phyloP scores from a whole-genome alignment of 1,284 basidiomycete genomes.

The Termitomyces sp. region DNA sequence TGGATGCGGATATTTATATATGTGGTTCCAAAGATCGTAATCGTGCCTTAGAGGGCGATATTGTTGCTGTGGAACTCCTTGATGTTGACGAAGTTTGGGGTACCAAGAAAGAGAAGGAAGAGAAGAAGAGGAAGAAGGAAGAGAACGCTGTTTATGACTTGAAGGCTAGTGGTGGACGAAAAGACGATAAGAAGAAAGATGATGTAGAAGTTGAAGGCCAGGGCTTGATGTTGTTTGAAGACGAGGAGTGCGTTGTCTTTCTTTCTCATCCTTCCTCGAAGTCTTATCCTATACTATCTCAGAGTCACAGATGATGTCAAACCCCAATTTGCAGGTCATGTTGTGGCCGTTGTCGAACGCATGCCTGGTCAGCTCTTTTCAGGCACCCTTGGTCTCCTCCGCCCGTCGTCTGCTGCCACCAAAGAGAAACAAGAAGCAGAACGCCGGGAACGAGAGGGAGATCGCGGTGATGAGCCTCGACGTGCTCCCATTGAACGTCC shows the following conservation, averaged over 20 bases:
- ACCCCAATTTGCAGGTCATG: conserved; percentile 94
- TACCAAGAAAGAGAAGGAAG: conserved; percentile 99
- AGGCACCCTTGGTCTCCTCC: conserved; percentile 91
- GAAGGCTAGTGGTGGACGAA: conserved; percentile 71
- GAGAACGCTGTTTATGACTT: conserved; percentile 91
- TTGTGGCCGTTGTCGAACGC: conserved; percentile 96
- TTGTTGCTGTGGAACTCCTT: conserved; percentile 96
- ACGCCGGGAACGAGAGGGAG: conserved; percentile 91
- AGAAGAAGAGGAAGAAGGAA: conserved; percentile 99
- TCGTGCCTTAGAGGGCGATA: conserved; percentile 96
- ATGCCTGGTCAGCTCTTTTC: conserved; percentile 99
- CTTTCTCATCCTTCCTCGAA: background rate
- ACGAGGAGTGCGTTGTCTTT: conserved; percentile 73
- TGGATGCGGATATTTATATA: conserved; percentile 98
- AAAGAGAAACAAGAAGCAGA: conserved; percentile 99
- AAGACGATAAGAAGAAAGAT: conserved; percentile 99
- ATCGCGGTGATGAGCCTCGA: conserved; percentile 76
- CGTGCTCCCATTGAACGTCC: conserved; percentile 80
- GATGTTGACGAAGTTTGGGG: conserved; percentile 99
- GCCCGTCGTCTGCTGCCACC: conserved; percentile 95
- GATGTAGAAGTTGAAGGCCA: conserved; percentile 99
- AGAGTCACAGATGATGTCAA: conserved; percentile 96
- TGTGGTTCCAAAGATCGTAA: conserved; percentile 99
- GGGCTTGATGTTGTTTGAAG: conserved; percentile 93
- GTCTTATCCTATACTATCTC: conserved; percentile 15